Base-by-base conservation (phyloP, 192 early-diverging fungal species). In the Rhizophlyctis rosea region DNA sequence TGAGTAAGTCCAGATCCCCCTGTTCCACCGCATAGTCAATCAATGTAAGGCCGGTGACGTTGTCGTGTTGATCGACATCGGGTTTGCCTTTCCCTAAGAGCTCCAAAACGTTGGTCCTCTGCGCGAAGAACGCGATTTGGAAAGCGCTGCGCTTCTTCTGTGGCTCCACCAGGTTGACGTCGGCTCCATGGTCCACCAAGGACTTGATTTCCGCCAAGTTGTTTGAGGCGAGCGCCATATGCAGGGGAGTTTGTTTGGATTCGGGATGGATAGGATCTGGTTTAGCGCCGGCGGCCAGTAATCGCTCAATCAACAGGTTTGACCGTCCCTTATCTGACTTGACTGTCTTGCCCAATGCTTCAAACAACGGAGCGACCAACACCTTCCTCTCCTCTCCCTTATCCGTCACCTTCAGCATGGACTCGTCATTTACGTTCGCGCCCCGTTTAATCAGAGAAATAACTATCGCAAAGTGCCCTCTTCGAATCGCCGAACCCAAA, bases 11-110 rank as follows among this genome's bases (percentile, higher is more conserved):
- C 0, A 47, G 25, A 44, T 82, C 64, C 16, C 24, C 47, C 21
- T 67, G 21, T 7, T 53, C 34, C 36, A 82, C 78, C 0, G 78
- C 78, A 53, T 69, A 51, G 61, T 81, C 81, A 11, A 82, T 35
- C 25, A 70, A 62, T 4, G 76, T 76, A 36, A 54, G 70, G 0
- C 73, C 68, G 2, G 70, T 74, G 11, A 50, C 47, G 14, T 39
- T 27, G 39, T 82, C 77, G 3, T 69, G 18, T 4, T 28, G n/a
- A 24, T 73, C 74, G n/a, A 81, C 59, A 33, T 77, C 55, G 14
- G 74, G 71, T 0, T 35, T 54, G 9, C 48, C 57, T 33, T 33
- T 29, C 64, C 14, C 21, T 27, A 52, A 63, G 28, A 58, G 32
- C 11, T 21, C 24, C 2, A 60, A 30, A 28, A 59, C 44, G 29